Conservation (phyloP, 148 eudicot genomes). For the Vaccinium macrocarpon region DNA sequence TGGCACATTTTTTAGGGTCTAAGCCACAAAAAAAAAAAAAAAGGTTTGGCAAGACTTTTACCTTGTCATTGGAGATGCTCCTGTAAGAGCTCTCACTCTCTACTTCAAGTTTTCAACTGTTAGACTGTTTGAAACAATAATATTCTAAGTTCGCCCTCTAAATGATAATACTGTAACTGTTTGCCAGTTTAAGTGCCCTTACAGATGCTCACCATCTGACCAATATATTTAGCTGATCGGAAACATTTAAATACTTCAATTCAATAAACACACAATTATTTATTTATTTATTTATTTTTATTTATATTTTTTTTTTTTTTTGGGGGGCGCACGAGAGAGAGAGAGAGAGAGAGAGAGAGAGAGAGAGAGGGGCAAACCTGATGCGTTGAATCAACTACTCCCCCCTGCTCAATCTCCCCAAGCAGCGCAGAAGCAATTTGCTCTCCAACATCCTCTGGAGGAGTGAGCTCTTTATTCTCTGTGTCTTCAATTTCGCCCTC, state of each 20-base stretch:
- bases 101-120: background rate
- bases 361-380: conserved; percentile 51
- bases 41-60: background rate
- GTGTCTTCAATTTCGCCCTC: conserved; percentile 47
- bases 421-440: conserved; percentile 67
- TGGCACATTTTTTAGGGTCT: background rate
- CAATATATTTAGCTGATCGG: background rate
- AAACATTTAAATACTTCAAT: background rate
- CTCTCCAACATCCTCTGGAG: conserved; percentile 72
- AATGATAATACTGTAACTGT: background rate
- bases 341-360: too few species aligned
- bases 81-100: background rate
- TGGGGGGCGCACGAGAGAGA: too few species aligned
- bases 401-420: conserved; percentile 84
- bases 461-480: conserved; percentile 44
- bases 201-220: background rate
- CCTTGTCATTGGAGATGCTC: background rate
- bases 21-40: background rate
- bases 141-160: background rate
- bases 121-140: background rate
- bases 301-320: too few species aligned
- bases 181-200: background rate
- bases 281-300: too few species aligned
- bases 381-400: conserved; percentile 92
- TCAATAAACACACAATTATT: too few species aligned